Base-by-base conservation (phyloP, 2,329 filamentous ascomycete genomes). In the Aspergillus transmontanensis region DNA sequence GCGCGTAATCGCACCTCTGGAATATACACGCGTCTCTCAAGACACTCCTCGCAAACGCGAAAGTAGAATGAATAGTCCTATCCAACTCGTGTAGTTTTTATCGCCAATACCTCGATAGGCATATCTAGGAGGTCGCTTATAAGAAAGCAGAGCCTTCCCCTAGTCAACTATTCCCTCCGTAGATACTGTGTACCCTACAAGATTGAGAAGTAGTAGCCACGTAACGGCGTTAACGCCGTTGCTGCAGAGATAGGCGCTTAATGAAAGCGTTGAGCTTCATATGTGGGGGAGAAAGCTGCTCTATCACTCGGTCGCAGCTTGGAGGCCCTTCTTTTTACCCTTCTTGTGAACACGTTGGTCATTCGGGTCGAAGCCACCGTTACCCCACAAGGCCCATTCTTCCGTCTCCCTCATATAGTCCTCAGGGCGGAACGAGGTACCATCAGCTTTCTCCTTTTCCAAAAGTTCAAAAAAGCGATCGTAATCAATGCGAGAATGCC, bases 371-470 rank as follows among this genome's bases (percentile, higher is more conserved):
- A 98, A 98, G 0, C 94, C 95, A 2, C 94, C 94, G 68, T 94
- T 92, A 0, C 94, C 95, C 93, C 93, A 98, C 21, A 90, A 87
- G 11, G 94, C 94, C 95, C 94, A 98, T 75, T 97, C 93, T 0
- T 93, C 92, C 43, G 93, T 98, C 69, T 90, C 84, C 4, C 89
- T 91, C 83, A 96, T 91, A 79, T 98, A 98, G 74, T 98, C 94
- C 79, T 97, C 93, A 0, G 94, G 93, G 10, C 82, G 84, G 83
- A 96, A 97, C 14, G 91, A 86, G 21, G 86, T 86, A 39, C 91
- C 86, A 19, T 78, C 73, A 6, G 67, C 67, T 63, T 79, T 76
- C 59, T 80, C 78, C 74, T 88, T 86, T 78, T 96, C 92, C 11
- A 96, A 83, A 65, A 95, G 84, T 68, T 92, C 83, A 76, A 97